phyloP scores from a whole-genome alignment of 805 yeast species.

The Metschnikowia noctiluminum region DNA sequence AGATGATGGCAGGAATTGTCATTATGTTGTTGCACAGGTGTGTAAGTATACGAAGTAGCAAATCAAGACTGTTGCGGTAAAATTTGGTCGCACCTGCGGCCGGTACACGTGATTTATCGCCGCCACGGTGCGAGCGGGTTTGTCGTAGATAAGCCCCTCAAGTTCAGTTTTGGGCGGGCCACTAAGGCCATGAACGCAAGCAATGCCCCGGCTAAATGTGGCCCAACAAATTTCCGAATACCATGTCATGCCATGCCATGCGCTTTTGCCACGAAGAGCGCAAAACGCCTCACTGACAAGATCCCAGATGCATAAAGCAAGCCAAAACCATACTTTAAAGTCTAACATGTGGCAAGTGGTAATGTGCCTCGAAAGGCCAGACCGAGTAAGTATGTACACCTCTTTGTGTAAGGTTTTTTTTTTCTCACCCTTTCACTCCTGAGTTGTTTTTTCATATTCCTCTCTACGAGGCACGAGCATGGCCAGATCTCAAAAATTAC shows the following conservation, averaged over 20 bases:
- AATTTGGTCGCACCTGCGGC: not conserved
- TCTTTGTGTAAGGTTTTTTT: no score
- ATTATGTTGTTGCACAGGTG: slow-evolving; percentile 38
- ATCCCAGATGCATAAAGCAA: not conserved
- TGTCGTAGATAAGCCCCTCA: not conserved
- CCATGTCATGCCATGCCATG: not conserved
- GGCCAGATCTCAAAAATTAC: no score
- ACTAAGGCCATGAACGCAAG: not conserved
- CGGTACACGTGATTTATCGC: not conserved
- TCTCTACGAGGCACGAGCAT: no score
- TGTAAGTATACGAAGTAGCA: not conserved
- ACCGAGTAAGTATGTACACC: no score
- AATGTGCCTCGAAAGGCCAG: not conserved
- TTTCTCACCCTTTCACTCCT: no score
- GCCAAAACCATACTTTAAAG: no score
- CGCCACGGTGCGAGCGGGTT: not conserved
- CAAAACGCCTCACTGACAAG: not conserved
- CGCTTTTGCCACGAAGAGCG: not conserved
- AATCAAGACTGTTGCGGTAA: not conserved
- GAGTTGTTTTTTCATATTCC: no score
- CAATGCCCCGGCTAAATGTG: not conserved
- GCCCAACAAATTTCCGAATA: not conserved
- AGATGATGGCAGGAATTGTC: slow-evolving; percentile 65
- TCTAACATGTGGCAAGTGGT: not conserved
- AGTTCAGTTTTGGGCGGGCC: not conserved